Evolutionary conservation across 441 rosid species (phyloP).

Genomic region (Rhodomyrtus psidioides): DNA sequence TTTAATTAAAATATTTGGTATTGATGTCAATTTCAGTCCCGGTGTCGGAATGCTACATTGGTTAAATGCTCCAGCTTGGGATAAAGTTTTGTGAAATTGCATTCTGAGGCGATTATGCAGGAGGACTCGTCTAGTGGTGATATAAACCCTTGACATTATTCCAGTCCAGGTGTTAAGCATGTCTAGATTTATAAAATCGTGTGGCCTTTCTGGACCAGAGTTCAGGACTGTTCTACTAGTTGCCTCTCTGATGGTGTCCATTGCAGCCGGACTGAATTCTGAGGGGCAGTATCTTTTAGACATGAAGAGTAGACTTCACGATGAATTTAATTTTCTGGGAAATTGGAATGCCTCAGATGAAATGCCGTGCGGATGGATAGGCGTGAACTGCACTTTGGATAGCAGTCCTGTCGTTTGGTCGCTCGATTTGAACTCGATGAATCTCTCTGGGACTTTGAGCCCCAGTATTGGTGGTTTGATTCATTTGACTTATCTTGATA

Average conservation of each 20-base stretch:
- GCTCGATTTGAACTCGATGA: constrained; percentile 63
- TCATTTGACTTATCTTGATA: constrained; percentile 54
- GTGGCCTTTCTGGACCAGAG: constrained; percentile 26
- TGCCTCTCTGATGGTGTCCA: constrained; percentile 29
- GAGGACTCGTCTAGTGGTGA: constrained; percentile 15
- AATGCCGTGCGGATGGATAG: constrained; percentile 78
- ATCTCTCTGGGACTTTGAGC: constrained; percentile 68
- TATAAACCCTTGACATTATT: neutral
- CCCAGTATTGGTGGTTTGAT: constrained; percentile 59
- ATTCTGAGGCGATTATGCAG: neutral
- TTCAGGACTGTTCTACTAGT: constrained; percentile 21
- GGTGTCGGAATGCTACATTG: neutral
- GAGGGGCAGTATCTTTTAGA: constrained; percentile 69
- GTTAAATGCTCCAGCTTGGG: neutral
- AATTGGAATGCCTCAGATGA: constrained; percentile 65
- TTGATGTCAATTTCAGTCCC: neutral
- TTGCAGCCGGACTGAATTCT: constrained; percentile 50
- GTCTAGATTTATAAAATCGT: constrained; percentile 12
- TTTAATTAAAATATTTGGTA: neutral
- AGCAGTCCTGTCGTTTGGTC: constrained; percentile 46
- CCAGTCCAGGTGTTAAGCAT: constrained; percentile 17
- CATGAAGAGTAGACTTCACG: constrained; percentile 54
- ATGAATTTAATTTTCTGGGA: constrained; percentile 37
- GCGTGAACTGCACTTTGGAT: constrained; percentile 70
- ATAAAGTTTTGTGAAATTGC: constrained; percentile 3